A percentile compares a stretch with the other conserved stretches of the same genome.
These are phyloP conservation scores for Mycena belliarum DNA, from an alignment of 768 basidiomycete species.

Conservation along the genomic window DNA sequence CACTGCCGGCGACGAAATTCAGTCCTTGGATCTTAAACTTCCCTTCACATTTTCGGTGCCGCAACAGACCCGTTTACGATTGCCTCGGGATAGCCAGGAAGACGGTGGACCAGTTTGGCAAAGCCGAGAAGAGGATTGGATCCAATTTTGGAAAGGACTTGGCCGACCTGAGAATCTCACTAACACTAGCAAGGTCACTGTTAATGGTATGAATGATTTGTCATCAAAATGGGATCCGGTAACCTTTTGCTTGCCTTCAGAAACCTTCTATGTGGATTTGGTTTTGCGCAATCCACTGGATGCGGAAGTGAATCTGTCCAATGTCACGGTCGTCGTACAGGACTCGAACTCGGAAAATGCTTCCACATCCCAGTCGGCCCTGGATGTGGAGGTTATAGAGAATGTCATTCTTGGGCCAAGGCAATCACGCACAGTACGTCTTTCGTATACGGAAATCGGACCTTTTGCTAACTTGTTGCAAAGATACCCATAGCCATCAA, in stretches of 20 bases:
- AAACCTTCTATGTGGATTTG: conserved; percentile 78
- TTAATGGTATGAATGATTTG: conserved; percentile 51
- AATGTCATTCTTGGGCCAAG: conserved; percentile 63
- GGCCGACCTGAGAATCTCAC: conserved; percentile 58
- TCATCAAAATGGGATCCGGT: background rate
- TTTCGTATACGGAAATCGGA: background rate
- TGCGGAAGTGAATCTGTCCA: conserved; percentile 67
- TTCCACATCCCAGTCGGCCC: conserved; percentile 37
- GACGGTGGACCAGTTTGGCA: conserved; percentile 58
- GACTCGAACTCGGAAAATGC: conserved; percentile 36
- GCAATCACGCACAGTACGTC: conserved; percentile 64
- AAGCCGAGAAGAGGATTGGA: conserved; percentile 67
- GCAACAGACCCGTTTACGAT: conserved; percentile 56
- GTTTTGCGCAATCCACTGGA: conserved; percentile 71
- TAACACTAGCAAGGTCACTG: conserved; percentile 56
- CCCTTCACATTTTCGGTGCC: conserved; percentile 69
- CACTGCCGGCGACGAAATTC: conserved; percentile 48
- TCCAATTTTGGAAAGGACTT: conserved; percentile 51
- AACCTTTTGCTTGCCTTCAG: conserved; percentile 42
- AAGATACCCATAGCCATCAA: conserved; percentile 68
- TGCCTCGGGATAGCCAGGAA: conserved; percentile 49
- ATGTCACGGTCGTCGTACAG: conserved; percentile 57
- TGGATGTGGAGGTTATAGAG: conserved; percentile 60
- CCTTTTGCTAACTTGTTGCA: background rate
- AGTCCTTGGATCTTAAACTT: conserved; percentile 50